These are phyloP conservation scores for Hemisphaericaspora nanyangensis DNA, from an alignment of 805 yeast species.

Conservation along the genomic window DNA sequence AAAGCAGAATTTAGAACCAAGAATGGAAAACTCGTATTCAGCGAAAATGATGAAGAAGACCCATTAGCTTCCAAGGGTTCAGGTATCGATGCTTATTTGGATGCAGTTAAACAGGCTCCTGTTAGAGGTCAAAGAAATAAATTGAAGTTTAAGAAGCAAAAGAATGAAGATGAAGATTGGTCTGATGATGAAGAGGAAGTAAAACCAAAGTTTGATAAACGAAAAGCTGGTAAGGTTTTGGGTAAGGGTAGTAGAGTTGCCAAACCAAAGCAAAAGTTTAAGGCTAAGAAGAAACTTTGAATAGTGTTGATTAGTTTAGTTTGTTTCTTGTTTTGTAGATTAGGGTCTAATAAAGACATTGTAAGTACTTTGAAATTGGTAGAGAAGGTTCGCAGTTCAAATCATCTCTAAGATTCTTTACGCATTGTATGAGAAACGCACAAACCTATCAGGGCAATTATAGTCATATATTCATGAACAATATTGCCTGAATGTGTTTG, in stretches of 20 bases:
- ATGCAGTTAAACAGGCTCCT: slow-evolving; percentile 91
- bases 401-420: no score
- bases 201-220: slow-evolving; percentile 20
- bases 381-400: no score
- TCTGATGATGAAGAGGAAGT: slow-evolving; percentile 44
- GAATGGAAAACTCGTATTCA: slow-evolving; percentile 68
- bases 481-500: no score
- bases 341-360: no score
- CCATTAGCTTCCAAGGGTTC: slow-evolving; percentile 36
- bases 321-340: no score
- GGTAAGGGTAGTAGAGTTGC: slow-evolving; percentile 23
- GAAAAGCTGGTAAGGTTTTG: slow-evolving; percentile 11
- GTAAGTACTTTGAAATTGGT: no score
- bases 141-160: slow-evolving; percentile 76
- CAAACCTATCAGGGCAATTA: no score
- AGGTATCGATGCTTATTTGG: slow-evolving; percentile 89
- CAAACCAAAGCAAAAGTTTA: slow-evolving; percentile 48
- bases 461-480: no score
- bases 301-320: slow-evolving; percentile 1
- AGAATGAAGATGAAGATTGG: slow-evolving; percentile 45
- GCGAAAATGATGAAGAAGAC: slow-evolving; percentile 48
- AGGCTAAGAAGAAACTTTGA: slow-evolving; percentile 58
- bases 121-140: slow-evolving; percentile 90
- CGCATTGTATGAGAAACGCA: no score
- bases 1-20: slow-evolving; percentile 45